Evolutionary conservation across 2,329 filamentous ascomycete species (phyloP), one percentile per base, ranked within the genome.

Genomic region (Thelonectria discophora): DNA sequence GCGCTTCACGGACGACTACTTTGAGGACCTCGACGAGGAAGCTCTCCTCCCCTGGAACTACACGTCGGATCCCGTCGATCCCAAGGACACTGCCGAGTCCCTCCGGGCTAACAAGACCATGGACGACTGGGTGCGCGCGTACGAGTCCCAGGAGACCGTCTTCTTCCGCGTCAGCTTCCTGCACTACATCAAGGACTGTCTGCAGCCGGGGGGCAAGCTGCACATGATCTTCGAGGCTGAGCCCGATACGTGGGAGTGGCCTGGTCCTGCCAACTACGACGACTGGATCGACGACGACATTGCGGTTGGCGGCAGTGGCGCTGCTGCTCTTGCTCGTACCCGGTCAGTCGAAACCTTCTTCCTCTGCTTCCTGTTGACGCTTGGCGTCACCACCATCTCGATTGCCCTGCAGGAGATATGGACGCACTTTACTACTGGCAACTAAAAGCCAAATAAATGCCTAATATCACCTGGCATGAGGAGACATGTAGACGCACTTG

Each of bases 201-300:
- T 67, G 6, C 55, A 54, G 12, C 65, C 61, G 24, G 61, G 55
- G 2, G 58, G 65, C 21, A 15, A 63, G 32, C 34, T 67, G 12
- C 53, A 66, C 43, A 9, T 65, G 9, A 20, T 58, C 17, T 37
- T n/a, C n/a, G 20, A 45, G 5, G 27, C 42, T 10, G 30, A 12
- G 3, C 40, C 32, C 2, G 52, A 40, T 15, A 24, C 18, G 5
- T 32, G 24, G 40, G 20, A 18, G 5, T 56, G 60, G 45, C 56
- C 43, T 15, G 6, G 12, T 46, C 21, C n/a, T n/a, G 9, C 27
- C 10, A 12, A 37, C 15, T 13, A 12, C 11, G 34, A 37, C 34
- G 34, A 15, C 34, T 37, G 34, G 34, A 2, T 37, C 15, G 12
- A 37, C 15, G 12, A 13, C 3, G 34, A 13, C 32, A 11, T 4